A percentile compares a stretch with the other conserved stretches of the same genome.
phyloP scores from a whole-genome alignment of 306 rosid species.

The Begonia fuchsioides region DNA sequence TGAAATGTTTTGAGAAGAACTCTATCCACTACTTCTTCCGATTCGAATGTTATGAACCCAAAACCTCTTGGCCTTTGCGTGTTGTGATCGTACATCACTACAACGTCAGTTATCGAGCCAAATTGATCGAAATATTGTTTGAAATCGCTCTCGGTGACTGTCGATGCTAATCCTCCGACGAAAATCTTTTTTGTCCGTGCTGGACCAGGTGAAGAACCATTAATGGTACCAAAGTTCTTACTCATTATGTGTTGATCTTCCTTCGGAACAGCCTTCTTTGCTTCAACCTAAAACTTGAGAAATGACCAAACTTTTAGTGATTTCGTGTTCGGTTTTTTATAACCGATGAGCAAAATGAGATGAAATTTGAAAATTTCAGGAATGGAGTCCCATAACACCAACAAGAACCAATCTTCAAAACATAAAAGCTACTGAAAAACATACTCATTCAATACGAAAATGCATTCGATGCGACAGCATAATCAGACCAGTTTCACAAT shows the following conservation, averaged over 20 bases:
- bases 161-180: conserved; percentile 85
- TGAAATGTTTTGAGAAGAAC: conserved; percentile 78
- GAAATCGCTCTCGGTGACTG: conserved; percentile 70
- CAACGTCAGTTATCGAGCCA: conserved; percentile 75
- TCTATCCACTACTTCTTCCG: conserved; percentile 78
- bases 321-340: no score
- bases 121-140: conserved; percentile 77
- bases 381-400: no score
- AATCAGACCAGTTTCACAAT: no score
- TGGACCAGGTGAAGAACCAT: conserved; percentile 70
- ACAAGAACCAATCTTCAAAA: no score
- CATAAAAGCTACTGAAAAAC: no score
- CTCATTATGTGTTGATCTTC: conserved; percentile 58
- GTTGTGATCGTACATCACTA: conserved; percentile 93
- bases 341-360: no score
- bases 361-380: no score
- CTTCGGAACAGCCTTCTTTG: conserved; percentile 93
- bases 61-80: conserved; percentile 95
- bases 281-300: conserved; percentile 69
- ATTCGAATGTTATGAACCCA: conserved; percentile 88
- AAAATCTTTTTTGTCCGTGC: conserved; percentile 79
- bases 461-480: no score
- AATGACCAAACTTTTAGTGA: background rate
- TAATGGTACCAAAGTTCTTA: conserved; percentile 33
- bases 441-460: no score